Percentiles rank a stretch among this genome's conserved stretches.
These are phyloP conservation scores for Amanita exitialis DNA, from an alignment of 768 basidiomycete species.

Conservation along the genomic window DNA sequence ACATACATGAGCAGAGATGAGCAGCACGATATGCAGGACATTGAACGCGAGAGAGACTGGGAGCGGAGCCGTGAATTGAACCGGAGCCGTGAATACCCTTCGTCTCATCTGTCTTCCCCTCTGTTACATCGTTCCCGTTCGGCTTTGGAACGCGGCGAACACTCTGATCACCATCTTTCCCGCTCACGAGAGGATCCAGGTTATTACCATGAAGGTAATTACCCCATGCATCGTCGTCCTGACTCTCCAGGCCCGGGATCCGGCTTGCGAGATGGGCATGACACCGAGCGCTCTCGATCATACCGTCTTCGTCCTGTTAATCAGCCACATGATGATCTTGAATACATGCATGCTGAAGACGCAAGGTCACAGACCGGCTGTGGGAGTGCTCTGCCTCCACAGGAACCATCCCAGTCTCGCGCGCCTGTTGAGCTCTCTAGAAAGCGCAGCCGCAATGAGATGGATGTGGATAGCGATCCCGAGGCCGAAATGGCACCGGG, in stretches of 20 bases:
- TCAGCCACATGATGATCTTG: conserved; percentile 36
- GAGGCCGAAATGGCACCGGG: conserved; percentile 31
- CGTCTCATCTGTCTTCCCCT: conserved; percentile 29
- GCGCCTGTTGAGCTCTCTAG: conserved; percentile 31
- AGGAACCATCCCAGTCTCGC: conserved; percentile 31
- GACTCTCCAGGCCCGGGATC: conserved; percentile 43
- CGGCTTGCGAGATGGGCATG: conserved; percentile 32
- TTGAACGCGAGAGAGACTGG: conserved; percentile 30
- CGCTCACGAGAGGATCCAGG: conserved; percentile 26
- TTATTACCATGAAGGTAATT: conserved; percentile 29
- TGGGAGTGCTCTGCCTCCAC: conserved; percentile 7
- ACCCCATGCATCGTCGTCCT: conserved; percentile 38
- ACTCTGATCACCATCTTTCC: conserved; percentile 22
- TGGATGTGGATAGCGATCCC: conserved; percentile 52
- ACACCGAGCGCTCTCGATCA: conserved; percentile 36
- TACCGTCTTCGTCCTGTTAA: conserved; percentile 44
- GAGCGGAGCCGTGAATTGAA: conserved; percentile 27
- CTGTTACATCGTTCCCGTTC: conserved; percentile 25
- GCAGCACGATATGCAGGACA: conserved; percentile 35
- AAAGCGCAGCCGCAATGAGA: conserved; percentile 52
- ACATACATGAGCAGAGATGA: conserved; percentile 47
- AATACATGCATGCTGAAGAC: conserved; percentile 42
- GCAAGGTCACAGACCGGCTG: conserved; percentile 26
- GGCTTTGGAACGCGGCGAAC: conserved; percentile 19
- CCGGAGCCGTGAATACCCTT: conserved; percentile 19